Evolutionary conservation across 306 rosid genomes (phyloP).

Genomic region (Casuarina cunninghamiana): DNA sequence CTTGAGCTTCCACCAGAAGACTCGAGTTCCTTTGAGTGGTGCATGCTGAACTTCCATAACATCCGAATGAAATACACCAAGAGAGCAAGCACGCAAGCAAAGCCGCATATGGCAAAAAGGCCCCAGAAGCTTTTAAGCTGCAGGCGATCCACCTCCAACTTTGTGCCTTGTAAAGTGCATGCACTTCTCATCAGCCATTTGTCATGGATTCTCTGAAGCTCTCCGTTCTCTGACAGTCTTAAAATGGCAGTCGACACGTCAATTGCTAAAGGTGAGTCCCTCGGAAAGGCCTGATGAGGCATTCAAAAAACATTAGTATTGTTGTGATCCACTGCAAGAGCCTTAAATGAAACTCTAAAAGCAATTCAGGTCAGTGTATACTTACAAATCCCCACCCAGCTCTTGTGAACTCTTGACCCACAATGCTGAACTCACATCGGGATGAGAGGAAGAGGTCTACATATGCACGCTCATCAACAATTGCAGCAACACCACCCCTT

Average conservation of each 20-base stretch:
- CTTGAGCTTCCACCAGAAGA: conserved; percentile 22
- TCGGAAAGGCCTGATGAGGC: conserved; percentile 69
- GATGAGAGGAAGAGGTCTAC: conserved; percentile 81
- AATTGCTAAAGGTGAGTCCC: conserved; percentile 84
- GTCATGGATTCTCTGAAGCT: conserved; percentile 90
- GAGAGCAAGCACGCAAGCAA: conserved; percentile 67
- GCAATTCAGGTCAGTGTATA: conserved; percentile 15
- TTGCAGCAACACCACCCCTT: conserved; percentile 79
- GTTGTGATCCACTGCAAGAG: background rate
- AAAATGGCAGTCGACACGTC: conserved; percentile 88
- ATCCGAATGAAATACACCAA: conserved; percentile 42
- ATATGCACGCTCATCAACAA: conserved; percentile 80
- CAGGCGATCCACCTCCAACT: conserved; percentile 71
- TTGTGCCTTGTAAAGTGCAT: conserved; percentile 66
- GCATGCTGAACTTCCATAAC: conserved; percentile 60
- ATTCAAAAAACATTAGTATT: background rate
- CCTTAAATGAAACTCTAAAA: conserved; percentile 4
- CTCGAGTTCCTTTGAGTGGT: conserved; percentile 30
- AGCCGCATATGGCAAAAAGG: conserved; percentile 67
- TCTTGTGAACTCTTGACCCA: conserved; percentile 93
- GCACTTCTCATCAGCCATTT: conserved; percentile 81
- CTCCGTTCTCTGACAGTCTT: conserved; percentile 76
- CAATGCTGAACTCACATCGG: conserved; percentile 66
- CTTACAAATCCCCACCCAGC: conserved; percentile 99
- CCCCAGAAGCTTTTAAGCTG: conserved; percentile 83